Base-by-base conservation (phyloP, 441 rosid genomes). In the Theobroma grandiflorum region DNA sequence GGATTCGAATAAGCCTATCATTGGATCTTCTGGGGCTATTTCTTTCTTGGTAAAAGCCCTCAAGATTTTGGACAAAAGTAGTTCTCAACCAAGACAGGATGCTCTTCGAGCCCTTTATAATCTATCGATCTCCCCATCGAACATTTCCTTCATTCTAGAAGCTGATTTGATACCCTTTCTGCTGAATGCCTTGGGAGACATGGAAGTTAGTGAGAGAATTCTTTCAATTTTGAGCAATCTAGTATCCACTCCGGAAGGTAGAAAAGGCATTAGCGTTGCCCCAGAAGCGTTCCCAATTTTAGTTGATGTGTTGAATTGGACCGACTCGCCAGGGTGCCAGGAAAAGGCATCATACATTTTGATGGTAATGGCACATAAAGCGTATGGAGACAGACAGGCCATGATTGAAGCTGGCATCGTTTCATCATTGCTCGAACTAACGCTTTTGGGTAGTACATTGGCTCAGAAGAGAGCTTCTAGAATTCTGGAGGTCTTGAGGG, bases 381-480 rank as follows among this genome's bases (percentile, higher is more conserved):
- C 94, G 2, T 94, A 97, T 33, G 90, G 94, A 49, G 96, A 95
- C 77, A 81, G 98, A 84, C 97, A 94, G 76, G 91, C 92, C 63
- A 97, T 97, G 99, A 89, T 94, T 0, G 98, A 97, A 52, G 99
- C 97, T 0, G 99, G 99, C 55, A 81, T 97, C 55, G 92, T 87
- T 43, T 94, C 97, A 0, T 82, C 97, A 0, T 88, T 95, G 89
- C 98, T 97, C 0, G 99, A 97, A 64, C 83, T 97, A 82, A 95
- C 97, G 0, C 97, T 97, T 67, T 77, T 97, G 78, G 99, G 99
- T 50, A 97, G 95, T 78, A 88, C 98, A 57, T 87, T 97, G 87
- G 90, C 98, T 0, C 99, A 97, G 83, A 97, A 97, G 85, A 89
- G 99, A 88, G 98, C 98, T 33, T 95, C 98, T 4, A 93, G 98